Evolutionary conservation across 2,329 filamentous ascomycete genomes (phyloP).

Genomic region (Tolypocladium ophioglossoides): DNA sequence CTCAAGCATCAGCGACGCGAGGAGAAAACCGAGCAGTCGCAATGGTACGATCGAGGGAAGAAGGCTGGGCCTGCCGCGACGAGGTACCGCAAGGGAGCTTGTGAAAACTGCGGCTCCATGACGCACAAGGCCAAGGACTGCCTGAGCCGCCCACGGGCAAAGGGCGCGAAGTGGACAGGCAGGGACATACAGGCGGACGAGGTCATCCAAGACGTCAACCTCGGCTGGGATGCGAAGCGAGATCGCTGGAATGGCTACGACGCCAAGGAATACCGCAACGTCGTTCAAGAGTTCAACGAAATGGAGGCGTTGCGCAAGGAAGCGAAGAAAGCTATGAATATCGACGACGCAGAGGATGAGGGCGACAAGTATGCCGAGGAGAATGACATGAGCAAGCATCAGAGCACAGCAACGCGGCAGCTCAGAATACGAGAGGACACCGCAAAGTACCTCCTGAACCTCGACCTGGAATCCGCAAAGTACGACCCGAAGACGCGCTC

Average conservation of each 20-base stretch:
- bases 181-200: conserved; percentile 92
- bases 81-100: conserved; percentile 95
- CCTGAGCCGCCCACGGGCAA: conserved; percentile 75
- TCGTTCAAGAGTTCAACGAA: conserved; percentile 84
- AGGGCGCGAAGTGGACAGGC: conserved; percentile 85
- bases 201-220: conserved; percentile 68
- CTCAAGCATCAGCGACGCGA: conserved; percentile 80
- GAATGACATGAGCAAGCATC: conserved; percentile 90
- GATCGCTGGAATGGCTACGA: conserved; percentile 99
- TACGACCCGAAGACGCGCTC: conserved; percentile 95
- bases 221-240: conserved; percentile 95
- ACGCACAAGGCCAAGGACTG: conserved; percentile 94
- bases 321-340: conserved; percentile 29
- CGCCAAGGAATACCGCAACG: conserved; percentile 68
- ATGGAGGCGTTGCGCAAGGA: conserved; percentile 64
- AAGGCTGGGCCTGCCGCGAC: conserved; percentile 80
- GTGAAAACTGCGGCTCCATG: conserved; percentile 97
- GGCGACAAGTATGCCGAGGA: conserved; percentile 83
- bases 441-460: conserved; percentile 88
- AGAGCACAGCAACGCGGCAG: conserved; percentile 83
- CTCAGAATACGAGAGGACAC: conserved; percentile 91
- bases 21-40: conserved; percentile 56
- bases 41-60: conserved; percentile 90
- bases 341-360: conserved; percentile 41
- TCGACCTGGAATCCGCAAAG: conserved; percentile 91